phyloP scores from a whole-genome alignment of 192 early-diverging fungal genomes.

The Podila clonocystis region DNA sequence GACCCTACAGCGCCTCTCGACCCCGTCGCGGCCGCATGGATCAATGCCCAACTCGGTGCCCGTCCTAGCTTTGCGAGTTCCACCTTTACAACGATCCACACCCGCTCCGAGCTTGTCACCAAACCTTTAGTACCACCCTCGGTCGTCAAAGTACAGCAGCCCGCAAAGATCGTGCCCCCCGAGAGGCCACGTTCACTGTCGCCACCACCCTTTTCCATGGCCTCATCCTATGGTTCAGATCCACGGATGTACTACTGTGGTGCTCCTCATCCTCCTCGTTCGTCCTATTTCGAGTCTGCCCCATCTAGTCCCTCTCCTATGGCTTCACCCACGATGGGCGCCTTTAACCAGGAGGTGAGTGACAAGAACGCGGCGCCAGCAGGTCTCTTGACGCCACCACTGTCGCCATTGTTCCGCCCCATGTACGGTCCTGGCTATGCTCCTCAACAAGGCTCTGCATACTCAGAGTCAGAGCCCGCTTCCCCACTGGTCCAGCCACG shows the following conservation, averaged over 20 bases:
- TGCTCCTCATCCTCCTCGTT: background rate
- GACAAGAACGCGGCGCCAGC: background rate
- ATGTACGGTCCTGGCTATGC: background rate
- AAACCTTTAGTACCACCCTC: constrained; percentile 5
- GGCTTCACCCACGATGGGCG: too few species aligned
- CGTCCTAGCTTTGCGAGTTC: constrained; percentile 33
- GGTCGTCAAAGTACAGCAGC: background rate
- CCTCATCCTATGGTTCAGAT: background rate
- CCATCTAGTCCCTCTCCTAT: background rate
- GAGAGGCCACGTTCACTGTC: too few species aligned
- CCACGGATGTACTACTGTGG: background rate
- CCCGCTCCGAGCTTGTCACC: constrained; percentile 14
- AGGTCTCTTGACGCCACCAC: constrained; percentile 17
- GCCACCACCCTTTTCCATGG: background rate
- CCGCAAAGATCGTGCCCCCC: background rate
- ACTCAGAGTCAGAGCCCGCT: background rate
- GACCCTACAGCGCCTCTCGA: background rate
- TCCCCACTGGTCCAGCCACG: background rate
- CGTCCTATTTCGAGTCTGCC: background rate
- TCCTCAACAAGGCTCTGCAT: background rate
- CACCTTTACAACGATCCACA: constrained; percentile 16
- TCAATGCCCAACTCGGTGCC: constrained; percentile 11
- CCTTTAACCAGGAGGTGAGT: background rate
- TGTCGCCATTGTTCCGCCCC: constrained; percentile 17
- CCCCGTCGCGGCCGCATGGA: background rate